These are phyloP conservation scores for Panellus pusillus DNA, from an alignment of 768 basidiomycete species.

Conservation along the genomic window DNA sequence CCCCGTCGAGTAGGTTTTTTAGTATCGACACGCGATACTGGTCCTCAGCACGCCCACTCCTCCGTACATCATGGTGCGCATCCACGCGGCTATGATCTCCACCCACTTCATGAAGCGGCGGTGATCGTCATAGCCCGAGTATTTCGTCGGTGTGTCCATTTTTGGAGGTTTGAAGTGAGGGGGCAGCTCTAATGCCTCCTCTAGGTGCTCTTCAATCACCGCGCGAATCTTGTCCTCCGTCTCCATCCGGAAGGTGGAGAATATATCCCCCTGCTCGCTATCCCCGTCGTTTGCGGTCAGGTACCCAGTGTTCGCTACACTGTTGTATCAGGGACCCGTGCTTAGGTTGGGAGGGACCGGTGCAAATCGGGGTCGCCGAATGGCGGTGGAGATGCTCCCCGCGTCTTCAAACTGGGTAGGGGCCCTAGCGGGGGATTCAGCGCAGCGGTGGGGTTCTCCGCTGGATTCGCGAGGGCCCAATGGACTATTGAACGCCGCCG, in stretches of 20 bases:
- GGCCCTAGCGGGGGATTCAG: too few relatives aligned
- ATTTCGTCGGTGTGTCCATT: neutral
- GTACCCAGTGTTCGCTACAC: neutral
- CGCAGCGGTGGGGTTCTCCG: too few relatives aligned
- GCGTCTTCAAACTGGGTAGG: too few relatives aligned
- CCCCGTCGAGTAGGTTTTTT: neutral
- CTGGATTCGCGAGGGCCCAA: too few relatives aligned
- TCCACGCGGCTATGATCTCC: neutral
- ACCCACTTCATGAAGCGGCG: neutral
- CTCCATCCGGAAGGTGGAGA: neutral
- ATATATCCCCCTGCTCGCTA: neutral
- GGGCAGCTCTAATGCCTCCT: neutral
- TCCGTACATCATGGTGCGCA: neutral
- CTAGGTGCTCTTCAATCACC: neutral
- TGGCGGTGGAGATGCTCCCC: too few relatives aligned
- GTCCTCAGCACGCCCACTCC: neutral
- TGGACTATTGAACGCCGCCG: too few relatives aligned
- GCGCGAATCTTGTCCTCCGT: neutral
- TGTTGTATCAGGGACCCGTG: too few relatives aligned
- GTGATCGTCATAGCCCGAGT: neutral
- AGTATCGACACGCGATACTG: neutral
- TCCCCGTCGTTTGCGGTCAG: too few relatives aligned
- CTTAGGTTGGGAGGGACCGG: too few relatives aligned
- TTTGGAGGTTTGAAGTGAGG: neutral
- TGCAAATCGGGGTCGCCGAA: too few relatives aligned